Conservation (phyloP, 306 rosid genomes). For the Crataegus laevigata region DNA sequence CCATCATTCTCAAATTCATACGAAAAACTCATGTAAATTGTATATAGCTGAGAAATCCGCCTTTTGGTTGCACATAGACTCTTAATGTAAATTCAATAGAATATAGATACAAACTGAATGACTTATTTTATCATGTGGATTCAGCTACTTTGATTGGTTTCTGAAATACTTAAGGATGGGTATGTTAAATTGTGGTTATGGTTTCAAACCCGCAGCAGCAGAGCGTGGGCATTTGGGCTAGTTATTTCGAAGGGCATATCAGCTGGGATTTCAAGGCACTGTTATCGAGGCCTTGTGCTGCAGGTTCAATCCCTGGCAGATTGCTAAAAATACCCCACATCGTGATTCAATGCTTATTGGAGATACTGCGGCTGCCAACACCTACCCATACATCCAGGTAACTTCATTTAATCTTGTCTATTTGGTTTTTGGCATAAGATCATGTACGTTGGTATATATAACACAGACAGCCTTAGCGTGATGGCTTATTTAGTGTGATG, state of each 20-base stretch:
- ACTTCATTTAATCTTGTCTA: neutral
- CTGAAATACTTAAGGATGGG: no score
- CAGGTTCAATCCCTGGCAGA: constrained; percentile 83
- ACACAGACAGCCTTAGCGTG: neutral
- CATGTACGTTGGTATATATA: neutral
- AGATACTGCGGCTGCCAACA: constrained; percentile 82
- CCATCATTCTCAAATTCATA: no score
- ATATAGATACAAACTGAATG: no score
- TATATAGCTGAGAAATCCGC: no score
- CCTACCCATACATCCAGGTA: constrained; percentile 91
- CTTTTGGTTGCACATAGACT: no score
- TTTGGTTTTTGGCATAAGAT: neutral
- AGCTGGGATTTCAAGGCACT: constrained; percentile 71
- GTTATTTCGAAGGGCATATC: constrained; percentile 92
- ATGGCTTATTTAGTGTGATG: neutral
- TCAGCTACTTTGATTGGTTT: no score
- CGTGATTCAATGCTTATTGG: constrained; percentile 98
- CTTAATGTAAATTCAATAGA: no score
- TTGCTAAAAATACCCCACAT: constrained; percentile 79
- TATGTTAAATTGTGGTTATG: no score
- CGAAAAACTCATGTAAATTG: no score
- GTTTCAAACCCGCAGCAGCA: no score
- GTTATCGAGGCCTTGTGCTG: constrained; percentile 89
- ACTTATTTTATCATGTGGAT: no score
- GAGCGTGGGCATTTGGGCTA: no score